Evolutionary conservation across 352 stramenopile species (phyloP).

Genomic region (Pythium chondricola): DNA sequence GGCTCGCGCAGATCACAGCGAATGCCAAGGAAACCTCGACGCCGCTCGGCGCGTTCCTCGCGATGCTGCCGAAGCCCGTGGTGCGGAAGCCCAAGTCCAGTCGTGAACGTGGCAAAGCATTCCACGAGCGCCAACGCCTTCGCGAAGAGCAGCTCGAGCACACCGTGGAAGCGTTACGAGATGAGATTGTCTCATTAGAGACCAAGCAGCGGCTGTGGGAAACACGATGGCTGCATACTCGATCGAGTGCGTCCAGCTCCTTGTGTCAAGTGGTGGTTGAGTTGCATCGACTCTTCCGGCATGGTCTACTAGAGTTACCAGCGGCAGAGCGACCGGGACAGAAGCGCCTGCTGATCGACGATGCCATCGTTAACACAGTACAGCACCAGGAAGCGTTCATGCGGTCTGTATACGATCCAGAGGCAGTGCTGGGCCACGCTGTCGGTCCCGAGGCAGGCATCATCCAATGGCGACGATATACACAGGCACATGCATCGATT

Average conservation of each 20-base stretch:
- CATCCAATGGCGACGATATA: slow-evolving; percentile 11
- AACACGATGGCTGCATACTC: not conserved
- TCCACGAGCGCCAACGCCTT: slow-evolving; percentile 1
- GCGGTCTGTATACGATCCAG: too few relatives aligned
- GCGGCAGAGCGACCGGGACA: too few relatives aligned
- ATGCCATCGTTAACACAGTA: not conserved
- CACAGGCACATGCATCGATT: slow-evolving; percentile 1
- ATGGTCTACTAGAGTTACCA: not conserved
- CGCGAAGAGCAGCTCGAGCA: slow-evolving; percentile 1
- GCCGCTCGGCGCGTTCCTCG: slow-evolving; percentile 8
- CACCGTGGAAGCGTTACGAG: not conserved
- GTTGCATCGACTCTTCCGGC: slow-evolving; percentile 7
- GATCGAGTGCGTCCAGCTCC: slow-evolving; percentile 1
- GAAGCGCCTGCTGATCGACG: too few relatives aligned
- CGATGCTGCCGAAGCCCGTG: slow-evolving; percentile 5
- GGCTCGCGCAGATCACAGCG: slow-evolving; percentile 4
- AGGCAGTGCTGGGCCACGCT: too few relatives aligned
- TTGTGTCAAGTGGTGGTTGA: not conserved
- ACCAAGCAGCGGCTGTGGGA: slow-evolving; percentile 1
- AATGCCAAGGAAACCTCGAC: slow-evolving; percentile 1
- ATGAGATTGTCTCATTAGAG: slow-evolving; percentile 4
- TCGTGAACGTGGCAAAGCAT: slow-evolving; percentile 12
- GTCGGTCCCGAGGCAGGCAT: too few relatives aligned
- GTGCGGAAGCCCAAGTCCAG: slow-evolving; percentile 8
- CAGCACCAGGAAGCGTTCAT: slow-evolving; percentile 12